These are phyloP conservation scores for Fusarium mundagurra DNA, from an alignment of 2,329 filamentous ascomycete genomes.

Conservation along the genomic window DNA sequence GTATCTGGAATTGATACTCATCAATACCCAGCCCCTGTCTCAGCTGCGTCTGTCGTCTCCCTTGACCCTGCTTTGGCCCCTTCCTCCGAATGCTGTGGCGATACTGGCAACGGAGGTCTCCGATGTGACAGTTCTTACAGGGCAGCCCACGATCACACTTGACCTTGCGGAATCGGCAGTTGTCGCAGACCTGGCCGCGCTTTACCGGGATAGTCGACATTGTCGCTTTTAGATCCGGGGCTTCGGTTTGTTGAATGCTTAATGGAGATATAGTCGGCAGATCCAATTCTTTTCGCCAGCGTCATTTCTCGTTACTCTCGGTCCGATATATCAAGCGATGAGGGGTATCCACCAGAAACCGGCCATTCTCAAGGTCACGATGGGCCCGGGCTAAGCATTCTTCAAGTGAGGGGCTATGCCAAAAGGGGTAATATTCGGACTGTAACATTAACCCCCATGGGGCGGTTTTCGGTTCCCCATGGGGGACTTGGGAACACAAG, in stretches of 20 bases:
- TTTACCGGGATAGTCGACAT: constrained; percentile 16
- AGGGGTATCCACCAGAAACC: constrained; percentile 3
- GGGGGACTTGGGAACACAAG: background rate
- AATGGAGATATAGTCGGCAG: constrained; percentile 31
- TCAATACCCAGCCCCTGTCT: constrained; percentile 33
- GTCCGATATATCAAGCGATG: constrained; percentile 13
- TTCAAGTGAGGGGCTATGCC: background rate
- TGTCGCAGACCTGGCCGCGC: constrained; percentile 43
- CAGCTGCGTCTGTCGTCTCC: constrained; percentile 43
- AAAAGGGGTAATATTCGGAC: constrained; percentile 36
- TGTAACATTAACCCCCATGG: background rate
- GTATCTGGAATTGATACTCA: constrained; percentile 32
- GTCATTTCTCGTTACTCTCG: constrained; percentile 9
- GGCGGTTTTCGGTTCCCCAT: constrained; percentile 3
- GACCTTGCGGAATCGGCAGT: constrained; percentile 47
- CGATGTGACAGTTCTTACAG: constrained; percentile 43
- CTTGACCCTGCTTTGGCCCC: constrained; percentile 44
- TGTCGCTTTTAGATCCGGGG: background rate
- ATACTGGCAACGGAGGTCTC: constrained; percentile 44
- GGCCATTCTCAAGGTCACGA: background rate
- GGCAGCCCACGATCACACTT: constrained; percentile 47
- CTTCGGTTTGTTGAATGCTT: background rate
- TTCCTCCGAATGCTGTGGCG: constrained; percentile 45
- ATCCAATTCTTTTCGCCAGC: background rate
- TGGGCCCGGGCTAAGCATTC: background rate